Conservation (phyloP, 148 eudicot species). For the Rhododendron williamsianum region DNA sequence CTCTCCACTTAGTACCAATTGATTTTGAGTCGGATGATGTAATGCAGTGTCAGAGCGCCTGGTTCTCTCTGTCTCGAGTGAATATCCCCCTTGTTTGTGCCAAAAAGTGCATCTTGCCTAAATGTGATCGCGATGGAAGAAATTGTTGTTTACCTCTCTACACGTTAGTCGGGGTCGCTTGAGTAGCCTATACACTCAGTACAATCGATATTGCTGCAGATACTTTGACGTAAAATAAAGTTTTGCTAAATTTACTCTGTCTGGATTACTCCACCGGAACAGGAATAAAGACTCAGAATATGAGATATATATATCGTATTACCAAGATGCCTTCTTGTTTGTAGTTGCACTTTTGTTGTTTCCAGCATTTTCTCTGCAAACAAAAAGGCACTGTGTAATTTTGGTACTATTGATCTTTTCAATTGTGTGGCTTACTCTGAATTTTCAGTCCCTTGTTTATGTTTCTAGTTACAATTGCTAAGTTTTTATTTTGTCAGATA, state of each 20-base stretch:
- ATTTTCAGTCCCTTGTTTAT: not conserved
- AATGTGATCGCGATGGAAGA: not conserved
- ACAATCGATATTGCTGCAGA: not conserved
- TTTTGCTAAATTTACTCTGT: not conserved
- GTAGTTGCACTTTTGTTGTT: not conserved
- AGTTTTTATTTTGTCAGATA: not conserved
- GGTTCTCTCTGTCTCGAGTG: not conserved
- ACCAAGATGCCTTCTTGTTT: not conserved
- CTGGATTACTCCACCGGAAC: not conserved
- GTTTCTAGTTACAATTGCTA: not conserved
- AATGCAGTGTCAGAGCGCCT: not conserved
- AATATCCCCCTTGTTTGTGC: not conserved
- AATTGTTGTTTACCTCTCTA: too few species aligned
- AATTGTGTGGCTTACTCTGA: not conserved
- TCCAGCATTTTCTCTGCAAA: not conserved
- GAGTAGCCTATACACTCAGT: not conserved
- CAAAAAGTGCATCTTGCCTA: not conserved
- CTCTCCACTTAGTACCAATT: not conserved
- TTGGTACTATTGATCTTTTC: not conserved
- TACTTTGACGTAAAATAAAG: not conserved
- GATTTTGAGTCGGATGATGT: not conserved
- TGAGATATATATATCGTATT: not conserved
- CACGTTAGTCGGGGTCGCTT: too few species aligned
- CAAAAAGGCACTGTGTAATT: not conserved
- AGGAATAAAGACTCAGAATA: not conserved